A percentile compares a stretch with the other conserved stretches of the same genome.
These are phyloP conservation scores for Chlamydomonas schloesseri DNA, from an alignment of 139 green algal species.

Conservation along the genomic window DNA sequence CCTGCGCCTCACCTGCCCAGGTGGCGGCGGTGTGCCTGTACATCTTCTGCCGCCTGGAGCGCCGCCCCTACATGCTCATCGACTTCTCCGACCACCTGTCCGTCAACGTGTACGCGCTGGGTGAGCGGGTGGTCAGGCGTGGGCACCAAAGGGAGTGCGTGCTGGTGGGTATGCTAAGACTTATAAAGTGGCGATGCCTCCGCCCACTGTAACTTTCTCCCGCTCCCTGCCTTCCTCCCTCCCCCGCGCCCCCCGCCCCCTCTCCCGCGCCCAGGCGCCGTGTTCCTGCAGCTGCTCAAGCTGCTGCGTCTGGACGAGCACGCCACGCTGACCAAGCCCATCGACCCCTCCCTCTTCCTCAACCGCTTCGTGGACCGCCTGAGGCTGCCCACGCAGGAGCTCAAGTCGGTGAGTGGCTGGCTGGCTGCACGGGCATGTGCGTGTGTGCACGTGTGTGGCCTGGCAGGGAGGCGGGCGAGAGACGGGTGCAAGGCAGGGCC, in stretches of 20 bases:
- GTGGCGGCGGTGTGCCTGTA: constrained; percentile 96
- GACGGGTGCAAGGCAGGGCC: no score
- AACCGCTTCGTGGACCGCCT: constrained; percentile 91
- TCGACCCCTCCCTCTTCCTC: constrained; percentile 97
- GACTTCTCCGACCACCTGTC: constrained; percentile 91
- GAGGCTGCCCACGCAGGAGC: constrained; percentile 33
- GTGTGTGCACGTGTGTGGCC: background rate
- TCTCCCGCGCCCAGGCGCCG: constrained; percentile 54
- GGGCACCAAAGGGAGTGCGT: background rate
- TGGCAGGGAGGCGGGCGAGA: background rate
- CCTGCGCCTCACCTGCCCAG: constrained; percentile 22
- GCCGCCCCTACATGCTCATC: constrained; percentile 96
- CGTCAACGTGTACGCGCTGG: constrained; percentile 64
- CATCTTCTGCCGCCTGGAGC: constrained; percentile 94
- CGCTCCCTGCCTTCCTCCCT: no score
- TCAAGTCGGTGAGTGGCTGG: constrained; percentile 2
- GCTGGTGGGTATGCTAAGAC: background rate
- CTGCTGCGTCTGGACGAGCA: constrained; percentile 92
- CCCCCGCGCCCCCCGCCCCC: constrained; percentile 7
- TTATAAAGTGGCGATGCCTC: background rate
- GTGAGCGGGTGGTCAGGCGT: constrained; percentile 36
- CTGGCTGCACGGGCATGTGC: background rate
- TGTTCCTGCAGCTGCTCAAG: constrained; percentile 93
- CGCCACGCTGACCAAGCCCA: constrained; percentile 84
- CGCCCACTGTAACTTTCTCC: no score